phyloP scores from a whole-genome alignment of 192 early-diverging fungal genomes.

The Umbelopsis sp. region DNA sequence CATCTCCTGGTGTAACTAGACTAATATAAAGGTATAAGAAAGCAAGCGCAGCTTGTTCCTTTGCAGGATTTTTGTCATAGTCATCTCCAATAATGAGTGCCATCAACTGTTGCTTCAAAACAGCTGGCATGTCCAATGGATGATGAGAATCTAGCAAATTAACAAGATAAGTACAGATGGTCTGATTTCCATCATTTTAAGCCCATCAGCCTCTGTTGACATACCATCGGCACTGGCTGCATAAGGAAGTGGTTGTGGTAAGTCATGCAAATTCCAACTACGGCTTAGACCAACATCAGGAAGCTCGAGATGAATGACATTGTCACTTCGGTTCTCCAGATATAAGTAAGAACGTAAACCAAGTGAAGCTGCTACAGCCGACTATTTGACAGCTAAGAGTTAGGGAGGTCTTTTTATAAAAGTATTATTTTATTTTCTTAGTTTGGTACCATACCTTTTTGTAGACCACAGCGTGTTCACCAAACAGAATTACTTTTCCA shows the following conservation, averaged over 20 bases:
- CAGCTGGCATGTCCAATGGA: constrained; percentile 40
- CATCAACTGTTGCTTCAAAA: constrained; percentile 27
- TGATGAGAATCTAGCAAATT: constrained; percentile 28
- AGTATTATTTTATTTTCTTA: constrained; percentile 38
- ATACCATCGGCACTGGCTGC: constrained; percentile 14
- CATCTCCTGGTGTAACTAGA: constrained; percentile 23
- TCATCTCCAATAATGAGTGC: constrained; percentile 34
- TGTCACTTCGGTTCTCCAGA: constrained; percentile 54
- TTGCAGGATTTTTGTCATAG: constrained; percentile 28
- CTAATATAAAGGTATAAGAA: constrained; percentile 68
- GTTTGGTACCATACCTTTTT: constrained; percentile 58
- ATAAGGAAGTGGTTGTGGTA: constrained; percentile 32
- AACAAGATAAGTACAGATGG: not conserved
- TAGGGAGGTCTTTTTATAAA: not conserved
- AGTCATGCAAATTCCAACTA: constrained; percentile 34
- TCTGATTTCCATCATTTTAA: not conserved
- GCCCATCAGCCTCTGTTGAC: not conserved
- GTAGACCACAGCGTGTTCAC: constrained; percentile 97
- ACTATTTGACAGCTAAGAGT: constrained; percentile 39
- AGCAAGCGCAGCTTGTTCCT: constrained; percentile 57
- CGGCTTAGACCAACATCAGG: constrained; percentile 63
- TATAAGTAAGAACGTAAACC: constrained; percentile 75
- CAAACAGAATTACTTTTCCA: constrained; percentile 98
- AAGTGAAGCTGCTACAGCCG: constrained; percentile 82
- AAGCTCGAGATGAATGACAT: constrained; percentile 49